phyloP scores from a whole-genome alignment of 352 stramenopile genomes.

The Pythium monospermum region DNA sequence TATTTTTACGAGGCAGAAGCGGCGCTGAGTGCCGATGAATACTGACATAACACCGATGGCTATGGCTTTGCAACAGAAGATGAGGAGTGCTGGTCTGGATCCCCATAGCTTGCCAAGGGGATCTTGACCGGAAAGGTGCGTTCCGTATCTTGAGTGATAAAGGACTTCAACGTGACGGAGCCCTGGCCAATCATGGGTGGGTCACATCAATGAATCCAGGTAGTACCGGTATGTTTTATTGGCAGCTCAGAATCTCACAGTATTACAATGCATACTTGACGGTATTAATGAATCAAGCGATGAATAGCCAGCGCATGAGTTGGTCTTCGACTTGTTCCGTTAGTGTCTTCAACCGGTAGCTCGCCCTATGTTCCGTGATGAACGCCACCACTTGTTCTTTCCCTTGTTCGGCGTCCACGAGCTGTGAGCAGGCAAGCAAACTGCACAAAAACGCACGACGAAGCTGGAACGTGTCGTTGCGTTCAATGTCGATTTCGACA shows the following conservation, averaged over 20 bases:
- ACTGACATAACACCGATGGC: too few species aligned
- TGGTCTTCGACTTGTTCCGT: neutral
- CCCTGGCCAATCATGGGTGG: too few species aligned
- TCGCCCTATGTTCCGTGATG: neutral
- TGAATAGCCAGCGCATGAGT: neutral
- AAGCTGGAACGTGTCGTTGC: conserved; percentile 30
- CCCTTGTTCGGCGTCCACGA: conserved; percentile 10
- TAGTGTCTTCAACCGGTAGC: neutral
- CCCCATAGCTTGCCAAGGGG: too few species aligned
- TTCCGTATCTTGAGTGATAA: too few species aligned
- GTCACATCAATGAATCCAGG: too few species aligned
- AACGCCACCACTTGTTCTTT: conserved; percentile 13
- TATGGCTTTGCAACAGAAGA: too few species aligned
- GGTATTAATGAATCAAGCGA: neutral
- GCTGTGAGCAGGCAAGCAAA: conserved; percentile 14
- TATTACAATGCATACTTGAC: neutral
- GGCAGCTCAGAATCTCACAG: neutral
- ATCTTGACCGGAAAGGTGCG: too few species aligned
- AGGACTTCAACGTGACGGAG: too few species aligned
- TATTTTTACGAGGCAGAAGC: too few species aligned
- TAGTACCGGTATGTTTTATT: too few species aligned
- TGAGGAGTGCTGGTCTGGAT: too few species aligned
- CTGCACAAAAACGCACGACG: conserved; percentile 25
- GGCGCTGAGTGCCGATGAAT: too few species aligned
- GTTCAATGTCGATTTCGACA: conserved; percentile 30